Evolutionary conservation across 495 filamentous ascomycete species (phyloP), one percentile per base, ranked within the genome.

Genomic region (Xylaria palmicola): DNA sequence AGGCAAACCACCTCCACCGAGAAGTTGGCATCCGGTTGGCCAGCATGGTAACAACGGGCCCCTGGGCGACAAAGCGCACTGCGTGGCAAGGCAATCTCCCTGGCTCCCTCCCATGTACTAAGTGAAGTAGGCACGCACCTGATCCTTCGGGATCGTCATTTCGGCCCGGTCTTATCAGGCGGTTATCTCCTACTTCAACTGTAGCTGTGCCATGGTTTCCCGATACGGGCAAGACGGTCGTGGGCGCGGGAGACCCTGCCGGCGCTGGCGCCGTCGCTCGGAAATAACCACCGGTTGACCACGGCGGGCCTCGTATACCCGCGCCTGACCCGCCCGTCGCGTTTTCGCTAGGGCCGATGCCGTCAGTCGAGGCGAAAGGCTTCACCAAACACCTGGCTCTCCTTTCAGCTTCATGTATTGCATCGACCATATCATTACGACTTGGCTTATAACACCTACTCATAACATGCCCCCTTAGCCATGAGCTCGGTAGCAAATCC

Each of bases 281-380:
- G 53, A 15, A 56, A 56, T 56, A 56, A 56, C 53, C 8, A n/a
- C 53, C 37, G 39, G 37, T 19, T 32, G 39, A 56, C 34, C 13
- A 56, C 53, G 53, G 39, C 39, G 27, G 37, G 37, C 22, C 29
- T 34, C 17, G 29, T 51, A 51, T 51, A 19, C n/a, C 48, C 53
- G 26, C 53, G 26, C n/a, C 12, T 41, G 53, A 44, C 53, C 53
- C 53, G 53, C 53, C 34, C 39, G 44, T 55, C 32, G 20, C 48
- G 37, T 34, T 27, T 56, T 20, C 19, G n/a, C 22, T 44, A 56
- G 44, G 37, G 34, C 53, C 53, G 53, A 56, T 17, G 27, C 44
- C 26, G 39, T 32, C 6, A 1, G 19, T n/a, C 41, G 41, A 44
- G n/a, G n/a, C 29, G 6, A 7, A 29, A 30, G 5, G 34, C 26